Base-by-base conservation (phyloP, 805 yeast genomes). In the Diddensiella caesifluorescens region DNA sequence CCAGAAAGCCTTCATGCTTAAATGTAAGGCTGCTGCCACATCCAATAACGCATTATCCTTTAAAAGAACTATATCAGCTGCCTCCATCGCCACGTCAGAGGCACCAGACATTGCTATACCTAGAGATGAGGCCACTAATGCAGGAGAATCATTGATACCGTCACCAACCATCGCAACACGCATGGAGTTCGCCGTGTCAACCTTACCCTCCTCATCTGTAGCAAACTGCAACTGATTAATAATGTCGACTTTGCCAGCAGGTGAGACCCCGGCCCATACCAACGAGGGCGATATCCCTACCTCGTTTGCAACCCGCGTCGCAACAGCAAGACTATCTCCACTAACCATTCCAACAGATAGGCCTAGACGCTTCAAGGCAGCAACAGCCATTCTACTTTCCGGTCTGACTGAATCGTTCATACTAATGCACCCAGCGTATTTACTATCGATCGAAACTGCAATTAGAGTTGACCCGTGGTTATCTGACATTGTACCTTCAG, bases 81-180 rank as follows among this genome's bases (percentile, higher is more conserved):
- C 85, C 51, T 89, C 96, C 51, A 92, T 83, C 1, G 98, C 97
- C 52, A 92, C 85, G 55, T 92, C 97, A 0, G 97, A 85, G 4
- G 97, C 96, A 0, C 94, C 76, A 6, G 94, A 81, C 44, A 94
- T 77, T 7, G 97, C 92, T 54, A 94, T 78, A 19, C 98, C 98
- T 15, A 92, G 64, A 51, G 88, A 86, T 1, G 96, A 83, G 42
- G 82, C 74, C 1, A 86, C 95, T 42, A 92, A 71, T 0, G 97
- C 97, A 0, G 98, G 97, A 0, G 97, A 95, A 60, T 92, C 99
- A 61, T 92, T 92, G 51, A 92, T 85, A 46, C 99, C 99, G 64
- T 92, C 99, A 28, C 99, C 99, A 18, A 92, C 81, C 70, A 94
- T 88, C 4, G 89, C 90, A 31, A 92, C 81, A n/a, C 32, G 32